Percentiles rank a stretch among this genome's conserved stretches.
Evolutionary conservation across 306 rosid species (phyloP).

Genomic region (Quercus gilva): DNA sequence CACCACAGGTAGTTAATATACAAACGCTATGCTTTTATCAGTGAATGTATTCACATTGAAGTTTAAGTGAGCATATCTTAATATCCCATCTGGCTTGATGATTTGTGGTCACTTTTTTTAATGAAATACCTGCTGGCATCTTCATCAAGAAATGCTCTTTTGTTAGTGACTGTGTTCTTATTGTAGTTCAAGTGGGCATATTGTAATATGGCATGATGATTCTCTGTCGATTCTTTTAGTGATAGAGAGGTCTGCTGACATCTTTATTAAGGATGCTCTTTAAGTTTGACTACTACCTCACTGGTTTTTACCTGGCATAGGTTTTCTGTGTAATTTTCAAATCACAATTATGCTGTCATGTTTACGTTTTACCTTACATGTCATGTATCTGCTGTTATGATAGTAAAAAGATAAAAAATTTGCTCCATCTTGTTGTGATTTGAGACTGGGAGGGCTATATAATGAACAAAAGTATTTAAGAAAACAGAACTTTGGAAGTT

Average conservation of each 20-base stretch:
- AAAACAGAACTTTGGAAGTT: no score
- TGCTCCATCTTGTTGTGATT: no score
- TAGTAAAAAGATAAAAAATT: no score
- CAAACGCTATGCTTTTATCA: not conserved
- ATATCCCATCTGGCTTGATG: conserved; percentile 16
- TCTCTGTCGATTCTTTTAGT: conserved; percentile 9
- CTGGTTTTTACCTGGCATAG: not conserved
- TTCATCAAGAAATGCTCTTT: not conserved
- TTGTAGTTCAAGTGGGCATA: not conserved
- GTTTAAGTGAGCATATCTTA: not conserved
- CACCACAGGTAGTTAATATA: conserved; percentile 76
- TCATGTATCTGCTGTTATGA: not conserved
- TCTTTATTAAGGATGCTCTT: not conserved
- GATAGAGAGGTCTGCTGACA: conserved; percentile 10
- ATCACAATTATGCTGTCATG: not conserved
- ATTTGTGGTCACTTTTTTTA: conserved; percentile 13
- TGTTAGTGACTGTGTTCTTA: not conserved
- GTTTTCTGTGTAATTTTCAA: conserved; percentile 3
- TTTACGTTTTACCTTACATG: not conserved
- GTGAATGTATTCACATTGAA: not conserved
- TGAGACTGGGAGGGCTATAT: no score
- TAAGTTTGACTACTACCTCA: not conserved
- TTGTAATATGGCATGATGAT: conserved; percentile 20
- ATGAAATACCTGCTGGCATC: conserved; percentile 7
- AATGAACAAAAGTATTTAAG: no score